Evolutionary conservation across 1,139 yeast species (phyloP).

Genomic region (Sugiyamaella novakii): DNA sequence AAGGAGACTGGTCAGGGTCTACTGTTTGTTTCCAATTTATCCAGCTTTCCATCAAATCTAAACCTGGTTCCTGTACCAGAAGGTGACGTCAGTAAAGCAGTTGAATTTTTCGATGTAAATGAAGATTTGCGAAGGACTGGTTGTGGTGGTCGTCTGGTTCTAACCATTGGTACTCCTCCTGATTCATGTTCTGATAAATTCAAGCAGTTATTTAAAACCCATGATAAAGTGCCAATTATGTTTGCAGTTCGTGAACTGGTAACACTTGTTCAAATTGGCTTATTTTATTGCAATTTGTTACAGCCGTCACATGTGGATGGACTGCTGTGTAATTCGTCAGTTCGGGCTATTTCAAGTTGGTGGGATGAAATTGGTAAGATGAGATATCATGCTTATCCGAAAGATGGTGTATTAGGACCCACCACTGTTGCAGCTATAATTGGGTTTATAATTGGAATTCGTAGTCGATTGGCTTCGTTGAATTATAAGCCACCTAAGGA

Average conservation of each 20-base stretch:
- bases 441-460: constrained; percentile 68
- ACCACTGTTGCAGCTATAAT: constrained; percentile 66
- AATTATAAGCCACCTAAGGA: constrained; percentile 80
- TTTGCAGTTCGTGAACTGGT: constrained; percentile 79
- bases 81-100: constrained; percentile 54
- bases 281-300: constrained; percentile 75
- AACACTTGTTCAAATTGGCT: constrained; percentile 68
- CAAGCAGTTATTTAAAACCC: constrained; percentile 67
- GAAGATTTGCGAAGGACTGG: constrained; percentile 73
- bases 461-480: constrained; percentile 61
- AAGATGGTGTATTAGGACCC: constrained; percentile 61
- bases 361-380: constrained; percentile 76
- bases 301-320: constrained; percentile 80
- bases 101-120: constrained; percentile 66
- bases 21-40: constrained; percentile 76
- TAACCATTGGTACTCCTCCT: constrained; percentile 66
- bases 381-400: constrained; percentile 56
- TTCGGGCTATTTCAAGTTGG: constrained; percentile 73
- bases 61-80: constrained; percentile 69
- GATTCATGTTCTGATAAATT: constrained; percentile 84
- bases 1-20: constrained; percentile 57
- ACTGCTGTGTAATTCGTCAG: constrained; percentile 73
- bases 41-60: constrained; percentile 75
- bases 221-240: constrained; percentile 53
- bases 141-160: constrained; percentile 83